phyloP scores from a whole-genome alignment of 768 basidiomycete genomes.

The Agaricus bisporus region DNA sequence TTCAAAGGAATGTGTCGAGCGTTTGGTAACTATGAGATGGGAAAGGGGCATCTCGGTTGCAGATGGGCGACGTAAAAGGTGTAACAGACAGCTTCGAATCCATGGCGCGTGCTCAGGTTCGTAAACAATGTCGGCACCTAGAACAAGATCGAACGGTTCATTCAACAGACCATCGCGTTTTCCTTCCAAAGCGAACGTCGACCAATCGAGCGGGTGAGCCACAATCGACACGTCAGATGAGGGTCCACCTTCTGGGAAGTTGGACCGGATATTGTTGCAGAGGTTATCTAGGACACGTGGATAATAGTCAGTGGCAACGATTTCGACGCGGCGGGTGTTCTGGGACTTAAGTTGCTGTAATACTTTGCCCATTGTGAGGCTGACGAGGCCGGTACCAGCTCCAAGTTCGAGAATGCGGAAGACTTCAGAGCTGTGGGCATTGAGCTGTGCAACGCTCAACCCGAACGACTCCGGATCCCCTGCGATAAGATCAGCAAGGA shows the following conservation, averaged over 20 bases:
- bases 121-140: conserved; percentile 84
- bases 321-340: conserved; percentile 13
- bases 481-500: conserved; percentile 70
- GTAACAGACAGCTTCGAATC: conserved; percentile 57
- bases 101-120: conserved; percentile 63
- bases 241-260: conserved; percentile 32
- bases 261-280: conserved; percentile 47
- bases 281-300: conserved; percentile 70
- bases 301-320: conserved; percentile 78
- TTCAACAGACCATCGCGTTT: conserved; percentile 20
- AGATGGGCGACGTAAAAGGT: conserved; percentile 34
- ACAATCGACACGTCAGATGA: conserved; percentile 7
- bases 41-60: conserved; percentile 30
- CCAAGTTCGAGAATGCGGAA: conserved; percentile 71
- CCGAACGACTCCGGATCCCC: conserved; percentile 50
- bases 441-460: not conserved
- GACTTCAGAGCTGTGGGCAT: not conserved
- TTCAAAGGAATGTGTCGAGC: conserved; percentile 57
- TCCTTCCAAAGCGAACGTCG: conserved; percentile 20
- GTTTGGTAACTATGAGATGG: conserved; percentile 74
- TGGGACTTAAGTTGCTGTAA: not conserved
- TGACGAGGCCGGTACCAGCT: conserved; percentile 80
- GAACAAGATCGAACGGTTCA: conserved; percentile 56
- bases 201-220: conserved; percentile 57
- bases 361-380: conserved; percentile 38